A percentile compares a stretch with the other conserved stretches of the same genome.
These are phyloP conservation scores for Parascedosporium putredinis DNA, from an alignment of 2,329 filamentous ascomycete species.

Conservation along the genomic window DNA sequence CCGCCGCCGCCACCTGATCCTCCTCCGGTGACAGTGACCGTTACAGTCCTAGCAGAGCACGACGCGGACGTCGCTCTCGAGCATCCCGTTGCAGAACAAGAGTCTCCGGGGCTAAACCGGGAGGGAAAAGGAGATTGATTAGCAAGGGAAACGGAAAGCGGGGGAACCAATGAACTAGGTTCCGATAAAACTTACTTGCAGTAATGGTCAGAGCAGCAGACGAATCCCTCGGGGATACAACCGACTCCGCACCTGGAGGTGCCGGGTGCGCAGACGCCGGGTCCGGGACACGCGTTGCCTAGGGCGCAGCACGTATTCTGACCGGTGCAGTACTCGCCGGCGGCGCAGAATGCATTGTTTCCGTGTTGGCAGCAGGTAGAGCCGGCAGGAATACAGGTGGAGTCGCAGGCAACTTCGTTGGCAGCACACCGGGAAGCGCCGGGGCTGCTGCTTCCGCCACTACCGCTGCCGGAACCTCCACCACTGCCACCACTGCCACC, in stretches of 20 bases:
- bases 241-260: conserved; percentile 5
- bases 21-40: neutral
- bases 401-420: conserved; percentile 3
- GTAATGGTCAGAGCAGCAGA: conserved; percentile 7
- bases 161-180: no score
- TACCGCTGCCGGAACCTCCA: neutral
- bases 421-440: neutral
- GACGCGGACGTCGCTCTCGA: neutral
- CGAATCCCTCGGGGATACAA: conserved; percentile 7
- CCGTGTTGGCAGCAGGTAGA: conserved; percentile 7
- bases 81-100: conserved; percentile 1
- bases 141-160: no score
- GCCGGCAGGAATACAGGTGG: conserved; percentile 1
- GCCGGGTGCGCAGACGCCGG: conserved; percentile 2
- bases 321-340: conserved; percentile 7
- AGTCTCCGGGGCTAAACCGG: conserved; percentile 2
- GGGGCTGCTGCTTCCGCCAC: neutral
- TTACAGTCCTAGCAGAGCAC: neutral
- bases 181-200: conserved; percentile 9
- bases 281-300: conserved; percentile 6
- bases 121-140: no score
- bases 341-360: conserved; percentile 9
- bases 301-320: conserved; percentile 7
- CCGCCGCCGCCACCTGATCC: no score
- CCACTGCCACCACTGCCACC: neutral